Evolutionary conservation across 2,329 filamentous ascomycete species (phyloP).

Genomic region (Aspergillus sojae): DNA sequence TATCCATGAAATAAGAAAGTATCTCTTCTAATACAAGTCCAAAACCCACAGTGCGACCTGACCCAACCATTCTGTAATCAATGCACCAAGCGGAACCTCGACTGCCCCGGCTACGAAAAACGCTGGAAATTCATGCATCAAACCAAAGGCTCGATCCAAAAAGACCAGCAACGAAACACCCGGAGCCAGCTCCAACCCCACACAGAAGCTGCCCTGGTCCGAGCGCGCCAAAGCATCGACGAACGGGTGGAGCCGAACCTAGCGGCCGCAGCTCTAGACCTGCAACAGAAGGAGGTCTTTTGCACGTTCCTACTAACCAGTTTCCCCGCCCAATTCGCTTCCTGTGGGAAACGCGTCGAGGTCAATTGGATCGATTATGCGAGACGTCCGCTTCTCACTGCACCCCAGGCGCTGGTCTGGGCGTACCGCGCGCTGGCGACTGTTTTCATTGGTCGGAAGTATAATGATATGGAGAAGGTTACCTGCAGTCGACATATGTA

Average conservation of each 20-base stretch:
- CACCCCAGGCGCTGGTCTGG: conserved; percentile 14
- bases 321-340: conserved; percentile 19
- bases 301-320: conserved; percentile 12
- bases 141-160: conserved; percentile 1
- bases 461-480: conserved; percentile 10
- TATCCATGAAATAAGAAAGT: background rate
- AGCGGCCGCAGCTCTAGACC: conserved; percentile 8
- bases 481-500: conserved; percentile 9
- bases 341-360: conserved; percentile 14
- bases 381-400: background rate
- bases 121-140: conserved; percentile 13
- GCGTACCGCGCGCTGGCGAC: conserved; percentile 14
- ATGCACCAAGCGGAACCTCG: conserved; percentile 11
- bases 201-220: background rate
- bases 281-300: conserved; percentile 18
- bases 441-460: conserved; percentile 6
- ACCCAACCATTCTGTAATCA: conserved; percentile 8
- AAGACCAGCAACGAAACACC: background rate
- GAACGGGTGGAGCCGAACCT: conserved; percentile 16
- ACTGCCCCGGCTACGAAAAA: conserved; percentile 18
- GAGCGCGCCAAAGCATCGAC: conserved; percentile 6
- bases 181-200: background rate
- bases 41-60: background rate
- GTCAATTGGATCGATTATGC: conserved; percentile 11
- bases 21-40: background rate